Conservation (phyloP, 225 moss, liverwort and hornwort species). For the Straminergon stramineum region DNA sequence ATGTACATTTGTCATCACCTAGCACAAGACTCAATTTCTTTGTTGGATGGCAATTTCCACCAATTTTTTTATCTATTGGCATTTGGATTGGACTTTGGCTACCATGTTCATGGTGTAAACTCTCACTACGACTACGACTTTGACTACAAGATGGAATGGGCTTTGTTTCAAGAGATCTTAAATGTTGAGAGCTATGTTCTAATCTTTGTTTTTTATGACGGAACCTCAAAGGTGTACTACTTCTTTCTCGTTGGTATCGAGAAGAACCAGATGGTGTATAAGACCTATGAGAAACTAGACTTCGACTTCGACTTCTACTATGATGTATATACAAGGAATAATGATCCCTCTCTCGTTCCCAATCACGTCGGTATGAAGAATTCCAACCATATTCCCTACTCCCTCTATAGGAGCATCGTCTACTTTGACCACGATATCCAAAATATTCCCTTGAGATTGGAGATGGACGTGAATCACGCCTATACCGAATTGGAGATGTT, state of each 20-base stretch:
- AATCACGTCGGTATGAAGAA: slow-evolving; percentile 36
- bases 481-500: slow-evolving; percentile 68
- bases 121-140: slow-evolving; percentile 47
- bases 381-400: slow-evolving; percentile 63
- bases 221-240: slow-evolving; percentile 27
- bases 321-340: slow-evolving; percentile 43
- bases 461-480: slow-evolving; percentile 51
- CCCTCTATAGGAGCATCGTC: slow-evolving; percentile 59
- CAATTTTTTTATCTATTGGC: neutral
- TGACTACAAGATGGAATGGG: slow-evolving; percentile 33
- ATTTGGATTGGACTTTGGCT: slow-evolving; percentile 34
- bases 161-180: slow-evolving; percentile 36
- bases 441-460: slow-evolving; percentile 65
- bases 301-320: slow-evolving; percentile 68
- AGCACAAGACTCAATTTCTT: slow-evolving; percentile 12
- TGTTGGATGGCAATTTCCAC: neutral
- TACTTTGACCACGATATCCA: slow-evolving; percentile 47
- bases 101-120: slow-evolving; percentile 17
- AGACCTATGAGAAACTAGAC: slow-evolving; percentile 44
- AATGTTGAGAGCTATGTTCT: slow-evolving; percentile 16
- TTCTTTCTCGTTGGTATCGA: slow-evolving; percentile 27
- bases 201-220: slow-evolving; percentile 35
- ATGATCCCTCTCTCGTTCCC: slow-evolving; percentile 59
- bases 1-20: neutral
- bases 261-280: slow-evolving; percentile 42